Conservation (phyloP, 208 protist species). For the Tetramitus jugosus region DNA sequence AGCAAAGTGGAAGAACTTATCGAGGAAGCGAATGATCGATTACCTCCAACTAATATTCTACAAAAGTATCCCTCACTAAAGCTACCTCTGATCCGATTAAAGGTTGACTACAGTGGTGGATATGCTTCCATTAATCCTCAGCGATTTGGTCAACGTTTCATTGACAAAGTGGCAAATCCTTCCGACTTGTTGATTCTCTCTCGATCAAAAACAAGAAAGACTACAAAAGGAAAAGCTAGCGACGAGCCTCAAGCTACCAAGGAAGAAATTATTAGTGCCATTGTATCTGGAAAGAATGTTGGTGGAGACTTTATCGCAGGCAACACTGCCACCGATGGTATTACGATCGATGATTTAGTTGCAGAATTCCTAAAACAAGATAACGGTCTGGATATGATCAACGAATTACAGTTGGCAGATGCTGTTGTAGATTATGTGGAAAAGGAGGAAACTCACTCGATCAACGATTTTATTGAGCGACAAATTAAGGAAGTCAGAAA, state of each 20-base stretch:
- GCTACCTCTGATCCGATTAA: conserved; percentile 24
- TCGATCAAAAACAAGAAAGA: neutral
- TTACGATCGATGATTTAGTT: conserved; percentile 19
- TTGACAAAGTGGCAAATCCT: conserved; percentile 50
- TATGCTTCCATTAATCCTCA: conserved; percentile 47
- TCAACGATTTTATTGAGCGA: neutral
- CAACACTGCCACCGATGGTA: neutral
- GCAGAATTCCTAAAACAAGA: neutral
- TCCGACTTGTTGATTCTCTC: conserved; percentile 38
- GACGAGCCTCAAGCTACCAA: neutral
- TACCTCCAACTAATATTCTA: conserved; percentile 33
- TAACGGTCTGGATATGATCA: neutral
- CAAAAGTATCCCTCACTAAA: conserved; percentile 31
- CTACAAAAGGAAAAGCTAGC: neutral
- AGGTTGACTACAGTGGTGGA: conserved; percentile 48
- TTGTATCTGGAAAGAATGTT: neutral
- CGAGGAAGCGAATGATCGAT: conserved; percentile 26
- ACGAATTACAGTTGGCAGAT: neutral
- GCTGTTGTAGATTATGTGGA: conserved; percentile 7
- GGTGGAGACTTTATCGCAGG: neutral
- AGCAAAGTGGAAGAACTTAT: conserved; percentile 48
- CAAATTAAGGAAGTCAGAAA: neutral
- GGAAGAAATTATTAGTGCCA: neutral
- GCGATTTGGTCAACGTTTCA: conserved; percentile 49
- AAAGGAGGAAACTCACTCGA: conserved; percentile 2